These are phyloP conservation scores for Yamadazyma kanchanaburiensis DNA, from an alignment of 1,139 yeast species.

Conservation along the genomic window DNA sequence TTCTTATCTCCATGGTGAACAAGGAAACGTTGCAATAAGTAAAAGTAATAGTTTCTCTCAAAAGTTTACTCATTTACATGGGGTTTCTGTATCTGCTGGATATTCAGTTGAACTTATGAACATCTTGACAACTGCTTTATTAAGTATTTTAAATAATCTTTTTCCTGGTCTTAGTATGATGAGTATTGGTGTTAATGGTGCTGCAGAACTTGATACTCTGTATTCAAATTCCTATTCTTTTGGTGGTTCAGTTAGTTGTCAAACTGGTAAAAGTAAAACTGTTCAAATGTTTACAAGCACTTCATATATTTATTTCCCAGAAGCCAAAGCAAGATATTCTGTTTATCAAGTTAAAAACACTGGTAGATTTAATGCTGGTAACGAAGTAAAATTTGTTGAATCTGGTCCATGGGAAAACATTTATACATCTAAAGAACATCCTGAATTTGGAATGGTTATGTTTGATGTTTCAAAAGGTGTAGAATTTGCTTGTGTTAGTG, in stretches of 20 bases:
- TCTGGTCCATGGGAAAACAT: conserved; percentile 9
- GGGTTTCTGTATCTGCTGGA: conserved; percentile 3
- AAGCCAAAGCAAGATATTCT: conserved; percentile 11
- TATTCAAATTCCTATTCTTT: conserved; percentile 8
- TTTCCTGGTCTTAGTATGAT: conserved; percentile 4
- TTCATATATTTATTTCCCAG: conserved; percentile 10
- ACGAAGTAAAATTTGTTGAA: neutral
- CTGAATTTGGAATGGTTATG: conserved; percentile 12
- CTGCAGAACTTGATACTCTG: conserved; percentile 5
- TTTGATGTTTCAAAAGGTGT: conserved; percentile 12
- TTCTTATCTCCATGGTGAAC: conserved; percentile 4
- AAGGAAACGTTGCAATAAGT: conserved; percentile 4
- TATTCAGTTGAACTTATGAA: conserved; percentile 3
- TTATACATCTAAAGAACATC: conserved; percentile 5
- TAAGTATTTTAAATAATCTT: conserved; percentile 1
- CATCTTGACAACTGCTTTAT: conserved; percentile 3
- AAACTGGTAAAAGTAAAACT: conserved; percentile 8
- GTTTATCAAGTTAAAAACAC: conserved; percentile 2
- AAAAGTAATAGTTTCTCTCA: conserved; percentile 5
- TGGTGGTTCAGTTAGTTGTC: conserved; percentile 11
- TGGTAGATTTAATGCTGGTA: neutral
- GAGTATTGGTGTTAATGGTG: conserved; percentile 5
- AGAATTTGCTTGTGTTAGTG: conserved; percentile 14
- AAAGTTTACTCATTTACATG: conserved; percentile 5
- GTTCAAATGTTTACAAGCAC: conserved; percentile 12